Evolutionary conservation across 495 filamentous ascomycete species (phyloP).

Genomic region (Chaetomidium leptoderma): DNA sequence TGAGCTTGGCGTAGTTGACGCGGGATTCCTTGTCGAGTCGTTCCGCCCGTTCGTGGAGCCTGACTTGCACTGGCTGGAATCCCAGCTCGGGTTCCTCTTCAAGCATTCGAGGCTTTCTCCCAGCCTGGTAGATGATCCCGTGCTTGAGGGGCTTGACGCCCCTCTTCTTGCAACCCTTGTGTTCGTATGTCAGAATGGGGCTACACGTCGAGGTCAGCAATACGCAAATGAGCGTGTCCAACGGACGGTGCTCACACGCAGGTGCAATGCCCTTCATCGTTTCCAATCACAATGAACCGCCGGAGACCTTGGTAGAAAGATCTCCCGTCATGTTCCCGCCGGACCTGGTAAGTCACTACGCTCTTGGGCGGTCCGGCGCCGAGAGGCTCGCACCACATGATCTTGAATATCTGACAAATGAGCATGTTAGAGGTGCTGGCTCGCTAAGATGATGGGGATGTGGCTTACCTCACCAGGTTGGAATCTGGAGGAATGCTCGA

Average conservation of each 20-base stretch:
- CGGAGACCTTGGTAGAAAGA: conserved; percentile 43
- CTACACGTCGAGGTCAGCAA: conserved; percentile 26
- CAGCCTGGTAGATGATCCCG: conserved; percentile 40
- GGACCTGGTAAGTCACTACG: conserved; percentile 28
- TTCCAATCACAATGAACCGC: conserved; percentile 46
- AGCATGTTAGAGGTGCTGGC: not conserved
- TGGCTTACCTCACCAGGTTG: conserved; percentile 38
- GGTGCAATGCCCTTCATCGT: conserved; percentile 45
- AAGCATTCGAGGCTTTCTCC: conserved; percentile 29
- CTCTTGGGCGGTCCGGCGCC: conserved; percentile 27
- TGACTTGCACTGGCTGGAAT: conserved; percentile 36
- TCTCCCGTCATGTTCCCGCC: conserved; percentile 20
- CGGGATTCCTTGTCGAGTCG: conserved; percentile 44
- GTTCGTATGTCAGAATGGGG: conserved; percentile 47
- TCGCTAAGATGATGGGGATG: not conserved
- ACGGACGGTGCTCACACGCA: conserved; percentile 41
- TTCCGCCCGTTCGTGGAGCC: conserved; percentile 34
- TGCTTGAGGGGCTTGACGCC: conserved; percentile 46
- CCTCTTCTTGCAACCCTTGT: conserved; percentile 41
- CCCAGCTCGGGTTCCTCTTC: conserved; percentile 41
- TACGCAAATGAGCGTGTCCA: too few species aligned
- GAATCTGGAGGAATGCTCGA: conserved; percentile 41
- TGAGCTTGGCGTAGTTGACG: conserved; percentile 44
- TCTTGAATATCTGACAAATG: conserved; percentile 41
- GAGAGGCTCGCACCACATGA: conserved; percentile 44